Percentiles rank a stretch among this genome's conserved stretches.
Conservation (phyloP, 106 monocot genomes). For the Agapanthus africanus region DNA sequence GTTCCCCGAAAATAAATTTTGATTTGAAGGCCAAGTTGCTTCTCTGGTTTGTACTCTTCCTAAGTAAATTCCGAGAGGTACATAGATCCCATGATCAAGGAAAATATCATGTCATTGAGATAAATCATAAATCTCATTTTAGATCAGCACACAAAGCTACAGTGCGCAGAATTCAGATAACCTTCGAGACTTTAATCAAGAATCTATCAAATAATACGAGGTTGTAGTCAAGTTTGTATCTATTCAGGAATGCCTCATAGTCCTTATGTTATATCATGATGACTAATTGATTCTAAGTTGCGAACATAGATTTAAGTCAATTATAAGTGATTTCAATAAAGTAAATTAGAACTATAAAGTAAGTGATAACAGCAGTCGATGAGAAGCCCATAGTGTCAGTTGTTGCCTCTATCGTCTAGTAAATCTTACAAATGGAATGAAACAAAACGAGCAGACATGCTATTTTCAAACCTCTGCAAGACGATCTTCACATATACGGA, state of each 20-base stretch:
- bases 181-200: too few relatives aligned
- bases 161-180: too few relatives aligned
- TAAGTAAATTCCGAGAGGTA: background rate
- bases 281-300: too few relatives aligned
- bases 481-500: slow-evolving; percentile 97
- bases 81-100: too few relatives aligned
- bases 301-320: background rate
- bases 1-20: background rate
- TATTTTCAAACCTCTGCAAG: slow-evolving; percentile 73
- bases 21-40: background rate
- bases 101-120: too few relatives aligned
- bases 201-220: too few relatives aligned
- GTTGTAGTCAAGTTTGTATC: too few relatives aligned
- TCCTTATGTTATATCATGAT: too few relatives aligned
- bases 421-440: background rate
- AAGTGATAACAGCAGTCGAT: background rate
- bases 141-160: too few relatives aligned
- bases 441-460: background rate
- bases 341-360: background rate
- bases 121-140: too few relatives aligned
- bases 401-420: background rate
- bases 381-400: background rate
- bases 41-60: background rate
- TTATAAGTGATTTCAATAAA: background rate
- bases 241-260: too few relatives aligned